Evolutionary conservation across 164 flowering plant genomes (phyloP), one percentile per base, ranked within the genome.

Genomic region (Vitis labrusca): DNA sequence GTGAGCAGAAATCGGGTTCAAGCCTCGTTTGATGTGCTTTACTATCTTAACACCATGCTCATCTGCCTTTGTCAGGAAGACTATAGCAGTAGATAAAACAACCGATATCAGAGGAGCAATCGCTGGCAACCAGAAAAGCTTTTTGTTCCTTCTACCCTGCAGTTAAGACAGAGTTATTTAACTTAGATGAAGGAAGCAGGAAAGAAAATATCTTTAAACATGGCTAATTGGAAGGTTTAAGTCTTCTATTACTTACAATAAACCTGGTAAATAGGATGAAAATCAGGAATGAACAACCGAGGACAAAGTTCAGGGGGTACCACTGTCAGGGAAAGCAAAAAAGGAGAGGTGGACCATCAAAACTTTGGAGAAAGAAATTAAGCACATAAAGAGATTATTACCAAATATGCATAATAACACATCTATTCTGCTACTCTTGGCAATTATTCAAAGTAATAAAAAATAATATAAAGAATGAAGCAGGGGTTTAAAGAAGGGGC

Each of bases 51-150:
- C 86, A 37, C 98, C 98, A 73, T 85, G 97, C 63, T 81, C 80
- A 56, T 93, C 95, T 0, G 88, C 91, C 76, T 78, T 86, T 37
- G 89, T 81, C 14, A 85, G 10, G 59, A 67, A 86, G 2, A 93
- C 95, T 12, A 93, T 78, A 23, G 85, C 32, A 8, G 98, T 93
- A 3, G 98, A 85, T 44, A 90, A 51, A 12, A 91, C 77, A 1
- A 91, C 95, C 17, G 95, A 90, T 55, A 87, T 12, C 0, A 93
- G 83, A 17, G 95, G 98, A 48, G 94, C 95, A 70, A 89, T 80
- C 1, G 98, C 95, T 64, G 95, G 84, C 58, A 93, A 56, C 98
- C 98, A 93, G 82, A 88, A 93, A 50, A 91, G 80, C 56, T 85
- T 93, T 76, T 80, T 91, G 79, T 85, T 84, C 68, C 78, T 93